These are phyloP conservation scores for Pichia sp. DNA, from an alignment of 1,139 yeast species.

Conservation along the genomic window DNA sequence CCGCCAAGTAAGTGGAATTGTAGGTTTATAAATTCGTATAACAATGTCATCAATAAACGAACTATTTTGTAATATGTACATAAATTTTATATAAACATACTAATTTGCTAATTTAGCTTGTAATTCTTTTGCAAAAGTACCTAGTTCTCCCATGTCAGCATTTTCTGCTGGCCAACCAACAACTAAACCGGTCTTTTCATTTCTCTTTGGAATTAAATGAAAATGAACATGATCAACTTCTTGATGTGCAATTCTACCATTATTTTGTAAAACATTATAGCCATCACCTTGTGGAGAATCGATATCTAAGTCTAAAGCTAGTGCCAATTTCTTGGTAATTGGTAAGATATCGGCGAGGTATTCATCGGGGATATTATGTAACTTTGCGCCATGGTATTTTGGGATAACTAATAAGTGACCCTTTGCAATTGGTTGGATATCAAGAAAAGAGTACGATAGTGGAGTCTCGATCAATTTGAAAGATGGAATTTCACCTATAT, in stretches of 20 bases:
- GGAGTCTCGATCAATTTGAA: conserved; percentile 81
- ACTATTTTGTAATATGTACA: not conserved
- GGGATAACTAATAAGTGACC: conserved; percentile 90
- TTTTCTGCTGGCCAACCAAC: conserved; percentile 92
- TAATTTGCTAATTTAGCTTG: conserved; percentile 39
- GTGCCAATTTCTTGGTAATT: conserved; percentile 75
- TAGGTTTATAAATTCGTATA: conserved; percentile 31
- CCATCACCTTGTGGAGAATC: conserved; percentile 70
- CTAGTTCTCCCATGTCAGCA: conserved; percentile 65
- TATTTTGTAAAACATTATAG: conserved; percentile 85
- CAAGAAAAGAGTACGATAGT: conserved; percentile 75
- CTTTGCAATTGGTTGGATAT: conserved; percentile 82
- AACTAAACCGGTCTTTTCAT: conserved; percentile 60
- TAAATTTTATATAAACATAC: not conserved
- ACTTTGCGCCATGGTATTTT: conserved; percentile 83
- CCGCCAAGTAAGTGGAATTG: conserved; percentile 63
- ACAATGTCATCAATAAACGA: not conserved
- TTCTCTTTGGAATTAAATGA: conserved; percentile 87
- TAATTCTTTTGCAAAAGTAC: conserved; percentile 57
- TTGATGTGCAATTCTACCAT: conserved; percentile 91
- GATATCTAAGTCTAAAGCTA: conserved; percentile 54
- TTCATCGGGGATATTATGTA: conserved; percentile 90
- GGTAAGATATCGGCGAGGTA: conserved; percentile 79
- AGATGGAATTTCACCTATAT: conserved; percentile 76
- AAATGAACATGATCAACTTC: conserved; percentile 93